Base-by-base conservation (phyloP, 2,329 filamentous ascomycete genomes). In the Fusarium sp. region DNA sequence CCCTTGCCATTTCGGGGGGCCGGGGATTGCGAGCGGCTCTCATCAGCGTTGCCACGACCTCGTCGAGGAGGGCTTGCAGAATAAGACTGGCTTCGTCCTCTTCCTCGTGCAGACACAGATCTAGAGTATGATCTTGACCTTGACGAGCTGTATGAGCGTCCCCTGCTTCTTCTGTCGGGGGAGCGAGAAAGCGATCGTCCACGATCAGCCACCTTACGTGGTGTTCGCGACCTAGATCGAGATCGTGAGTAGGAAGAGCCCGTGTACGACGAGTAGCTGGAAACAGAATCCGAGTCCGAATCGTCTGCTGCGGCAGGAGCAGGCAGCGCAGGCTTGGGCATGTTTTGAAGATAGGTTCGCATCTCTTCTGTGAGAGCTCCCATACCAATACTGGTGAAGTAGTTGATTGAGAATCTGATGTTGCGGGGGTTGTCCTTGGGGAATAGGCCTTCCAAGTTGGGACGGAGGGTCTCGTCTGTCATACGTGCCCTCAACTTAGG, bases 311-410 rank as follows among this genome's bases (percentile, higher is more conserved):
- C 82, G 20, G 83, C 82, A 22, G 92, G 82, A 2, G 93, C 88
- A 7, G 92, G 92, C 23, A 92, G 82, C 2, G 91, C 86, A 4
- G 94, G 94, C 76, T 96, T 96, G 14, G 94, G 94, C 79, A 96
- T 88, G 75, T 94, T 97, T 77, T 94, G 92, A 57, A 99, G 85
- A 76, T 91, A 89, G 75, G 96, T 93, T 78, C 96, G 90, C 93
- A 97, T 97, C 70, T 94, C 92, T 77, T 99, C 96, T 3, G 96
- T 99, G 65, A 99, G 85, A 23, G 88, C 89, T 76, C 96, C 96
- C 92, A 99, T 96, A 60, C 94, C 94, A 74, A 99, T 97, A 74
- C 94, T 96, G 11, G 96, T 99, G 79, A 99, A 98, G 85, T 97
- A 99, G 81, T 99, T 99, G 89, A 99, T 97, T 50, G 94, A 93